Conservation (phyloP, 352 stramenopile genomes). For the Phytophthora capsici region DNA sequence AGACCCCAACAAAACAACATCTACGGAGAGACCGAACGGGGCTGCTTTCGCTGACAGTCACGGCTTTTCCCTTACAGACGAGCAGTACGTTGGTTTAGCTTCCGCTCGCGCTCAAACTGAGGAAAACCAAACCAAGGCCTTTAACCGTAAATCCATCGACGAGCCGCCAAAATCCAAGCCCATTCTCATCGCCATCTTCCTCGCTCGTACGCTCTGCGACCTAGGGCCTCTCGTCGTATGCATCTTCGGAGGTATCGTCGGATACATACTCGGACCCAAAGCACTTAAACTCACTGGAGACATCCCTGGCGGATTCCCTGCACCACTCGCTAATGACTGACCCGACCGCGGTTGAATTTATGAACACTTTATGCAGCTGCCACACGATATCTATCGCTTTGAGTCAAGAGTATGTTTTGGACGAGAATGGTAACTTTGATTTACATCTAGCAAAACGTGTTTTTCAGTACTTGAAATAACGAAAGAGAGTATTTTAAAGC, state of each 20-base stretch:
- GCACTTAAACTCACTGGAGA: constrained; percentile 72
- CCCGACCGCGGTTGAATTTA: no score
- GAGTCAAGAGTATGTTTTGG: no score
- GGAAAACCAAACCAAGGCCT: constrained; percentile 7
- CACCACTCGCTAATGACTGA: constrained; percentile 9
- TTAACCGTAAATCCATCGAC: constrained; percentile 20
- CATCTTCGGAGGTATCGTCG: no score
- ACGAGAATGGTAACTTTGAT: no score
- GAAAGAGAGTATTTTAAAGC: no score
- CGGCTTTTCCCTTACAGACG: constrained; percentile 48
- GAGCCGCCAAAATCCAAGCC: constrained; percentile 18
- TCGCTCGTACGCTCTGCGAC: constrained; percentile 51
- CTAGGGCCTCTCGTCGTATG: constrained; percentile 72
- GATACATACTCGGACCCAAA: constrained; percentile 42
- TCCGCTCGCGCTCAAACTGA: constrained; percentile 6
- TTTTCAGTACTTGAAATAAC: no score
- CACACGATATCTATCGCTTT: no score
- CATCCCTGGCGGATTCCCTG: constrained; percentile 71
- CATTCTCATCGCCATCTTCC: constrained; percentile 36
- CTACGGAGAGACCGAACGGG: constrained; percentile 21
- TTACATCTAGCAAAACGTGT: no score
- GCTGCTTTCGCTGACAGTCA: constrained; percentile 33
- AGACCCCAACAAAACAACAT: constrained; percentile 3
- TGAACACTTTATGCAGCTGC: no score
- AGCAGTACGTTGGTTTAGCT: constrained; percentile 37